Percentiles rank a stretch among this genome's conserved stretches.
These are phyloP conservation scores for Mycena pura DNA, from an alignment of 768 basidiomycete genomes.

Conservation along the genomic window DNA sequence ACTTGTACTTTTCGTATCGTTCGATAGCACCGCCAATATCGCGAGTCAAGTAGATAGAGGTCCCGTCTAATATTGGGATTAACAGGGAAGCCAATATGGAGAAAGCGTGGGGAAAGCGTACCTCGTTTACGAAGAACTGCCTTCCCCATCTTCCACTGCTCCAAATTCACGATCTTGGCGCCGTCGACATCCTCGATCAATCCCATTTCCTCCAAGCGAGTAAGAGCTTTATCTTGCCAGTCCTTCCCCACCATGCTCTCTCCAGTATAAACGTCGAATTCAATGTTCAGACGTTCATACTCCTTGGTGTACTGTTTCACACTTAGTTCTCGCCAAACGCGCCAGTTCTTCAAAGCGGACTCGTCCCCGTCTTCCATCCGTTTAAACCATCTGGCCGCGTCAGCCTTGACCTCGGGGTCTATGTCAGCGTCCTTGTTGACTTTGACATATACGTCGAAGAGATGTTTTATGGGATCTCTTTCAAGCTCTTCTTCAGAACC, in stretches of 20 bases:
- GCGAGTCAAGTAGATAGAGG: conserved; percentile 92
- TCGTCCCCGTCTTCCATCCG: conserved; percentile 95
- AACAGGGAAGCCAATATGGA: not conserved
- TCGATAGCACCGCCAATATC: conserved; percentile 95
- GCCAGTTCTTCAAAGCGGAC: conserved; percentile 84
- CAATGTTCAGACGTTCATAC: conserved; percentile 87
- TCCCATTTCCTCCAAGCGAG: conserved; percentile 70
- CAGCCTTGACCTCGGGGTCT: conserved; percentile 73
- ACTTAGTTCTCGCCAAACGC: conserved; percentile 89
- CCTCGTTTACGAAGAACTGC: conserved; percentile 90
- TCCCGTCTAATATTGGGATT: conserved; percentile 67
- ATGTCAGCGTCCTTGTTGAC: conserved; percentile 85
- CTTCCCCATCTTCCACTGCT: conserved; percentile 90
- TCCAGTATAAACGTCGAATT: conserved; percentile 92
- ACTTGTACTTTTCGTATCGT: conserved; percentile 90
- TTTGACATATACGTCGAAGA: conserved; percentile 94
- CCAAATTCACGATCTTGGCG: conserved; percentile 86
- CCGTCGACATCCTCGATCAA: conserved; percentile 81
- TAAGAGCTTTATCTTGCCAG: conserved; percentile 76
- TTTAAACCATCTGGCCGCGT: conserved; percentile 89
- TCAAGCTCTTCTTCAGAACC: conserved; percentile 85
- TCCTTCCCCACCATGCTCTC: conserved; percentile 82
- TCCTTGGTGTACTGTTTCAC: conserved; percentile 89
- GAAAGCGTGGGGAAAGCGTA: conserved; percentile 32
- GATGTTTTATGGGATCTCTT: conserved; percentile 91